Conservation (phyloP, 2,329 filamentous ascomycete species). For the Zelopaecilomyces penicillatus region DNA sequence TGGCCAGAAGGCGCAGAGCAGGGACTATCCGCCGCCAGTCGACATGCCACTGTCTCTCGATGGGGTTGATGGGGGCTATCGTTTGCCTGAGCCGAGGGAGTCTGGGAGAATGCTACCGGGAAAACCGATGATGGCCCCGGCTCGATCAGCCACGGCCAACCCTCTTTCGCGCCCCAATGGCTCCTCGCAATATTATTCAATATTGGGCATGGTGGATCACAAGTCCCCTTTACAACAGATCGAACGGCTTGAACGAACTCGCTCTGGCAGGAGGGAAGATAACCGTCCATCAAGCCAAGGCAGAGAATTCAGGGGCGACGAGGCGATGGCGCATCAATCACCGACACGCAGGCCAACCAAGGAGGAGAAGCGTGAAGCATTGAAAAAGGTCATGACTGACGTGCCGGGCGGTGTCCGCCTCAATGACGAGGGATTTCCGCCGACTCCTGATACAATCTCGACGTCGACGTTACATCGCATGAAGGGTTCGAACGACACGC, state of each 20-base stretch:
- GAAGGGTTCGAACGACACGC: slow-evolving; percentile 42
- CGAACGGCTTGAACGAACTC: slow-evolving; percentile 32
- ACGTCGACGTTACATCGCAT: slow-evolving; percentile 44
- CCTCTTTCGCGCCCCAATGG: slow-evolving; percentile 1
- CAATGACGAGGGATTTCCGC: slow-evolving; percentile 40
- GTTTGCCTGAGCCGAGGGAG: slow-evolving; percentile 4
- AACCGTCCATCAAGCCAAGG: slow-evolving; percentile 22
- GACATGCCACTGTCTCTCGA: slow-evolving; percentile 24
- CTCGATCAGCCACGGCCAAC: slow-evolving; percentile 19
- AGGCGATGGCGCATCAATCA: slow-evolving; percentile 11
- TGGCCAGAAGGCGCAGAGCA: slow-evolving; percentile 33
- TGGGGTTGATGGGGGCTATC: slow-evolving; percentile 10
- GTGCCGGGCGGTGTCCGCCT: slow-evolving; percentile 31
- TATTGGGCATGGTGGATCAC: slow-evolving; percentile 27
- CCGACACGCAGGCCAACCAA: slow-evolving; percentile 23
- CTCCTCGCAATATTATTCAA: slow-evolving; percentile 31
- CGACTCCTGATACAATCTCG: slow-evolving; percentile 52
- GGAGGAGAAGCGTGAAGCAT: slow-evolving; percentile 39
- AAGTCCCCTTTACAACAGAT: slow-evolving; percentile 38
- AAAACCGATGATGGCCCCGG: slow-evolving; percentile 14
- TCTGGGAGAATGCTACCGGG: not conserved
- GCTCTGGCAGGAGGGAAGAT: slow-evolving; percentile 19
- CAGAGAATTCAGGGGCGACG: slow-evolving; percentile 9
- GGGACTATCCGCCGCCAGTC: slow-evolving; percentile 15
- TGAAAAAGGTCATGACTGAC: slow-evolving; percentile 42